These are phyloP conservation scores for Salmacisia buchloeana DNA, from an alignment of 1,284 basidiomycete genomes.

Conservation along the genomic window DNA sequence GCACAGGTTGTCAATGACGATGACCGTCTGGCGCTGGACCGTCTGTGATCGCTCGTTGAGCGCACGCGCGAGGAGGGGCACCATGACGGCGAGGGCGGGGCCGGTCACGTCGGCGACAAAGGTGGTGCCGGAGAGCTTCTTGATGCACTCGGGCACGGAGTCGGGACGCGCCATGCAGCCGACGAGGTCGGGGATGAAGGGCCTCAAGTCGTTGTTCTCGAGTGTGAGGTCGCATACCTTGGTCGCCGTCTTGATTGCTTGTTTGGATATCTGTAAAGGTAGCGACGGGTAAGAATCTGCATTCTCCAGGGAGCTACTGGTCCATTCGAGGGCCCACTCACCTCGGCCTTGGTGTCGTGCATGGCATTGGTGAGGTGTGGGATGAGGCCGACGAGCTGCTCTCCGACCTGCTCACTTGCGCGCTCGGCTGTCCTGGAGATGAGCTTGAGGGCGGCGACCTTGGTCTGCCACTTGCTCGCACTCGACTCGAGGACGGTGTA, in stretches of 20 bases:
- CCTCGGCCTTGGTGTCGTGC: constrained; percentile 96
- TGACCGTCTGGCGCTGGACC: constrained; percentile 62
- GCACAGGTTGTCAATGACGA: constrained; percentile 94
- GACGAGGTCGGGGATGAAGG: constrained; percentile 84
- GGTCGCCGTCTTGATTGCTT: constrained; percentile 87
- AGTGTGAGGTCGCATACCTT: constrained; percentile 81
- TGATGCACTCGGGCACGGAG: constrained; percentile 84
- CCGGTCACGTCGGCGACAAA: constrained; percentile 97
- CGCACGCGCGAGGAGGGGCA: constrained; percentile 84
- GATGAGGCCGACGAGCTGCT: constrained; percentile 73
- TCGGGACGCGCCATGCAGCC: constrained; percentile 77
- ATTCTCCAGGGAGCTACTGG: constrained; percentile 17
- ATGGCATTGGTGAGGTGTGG: constrained; percentile 84
- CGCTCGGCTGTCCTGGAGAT: constrained; percentile 62
- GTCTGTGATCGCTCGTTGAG: constrained; percentile 89
- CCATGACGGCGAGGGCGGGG: constrained; percentile 90
- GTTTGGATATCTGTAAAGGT: constrained; percentile 64
- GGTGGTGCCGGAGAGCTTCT: constrained; percentile 85
- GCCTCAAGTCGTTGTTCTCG: constrained; percentile 85
- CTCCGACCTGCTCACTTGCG: constrained; percentile 75
- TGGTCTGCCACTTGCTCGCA: constrained; percentile 84
- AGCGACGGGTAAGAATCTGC: constrained; percentile 5
- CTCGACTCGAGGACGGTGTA: constrained; percentile 66
- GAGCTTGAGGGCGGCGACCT: constrained; percentile 81
- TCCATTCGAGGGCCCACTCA: no score